Evolutionary conservation across 164 flowering plant genomes (phyloP), one percentile per base, ranked within the genome.

Genomic region (Piper longum): DNA sequence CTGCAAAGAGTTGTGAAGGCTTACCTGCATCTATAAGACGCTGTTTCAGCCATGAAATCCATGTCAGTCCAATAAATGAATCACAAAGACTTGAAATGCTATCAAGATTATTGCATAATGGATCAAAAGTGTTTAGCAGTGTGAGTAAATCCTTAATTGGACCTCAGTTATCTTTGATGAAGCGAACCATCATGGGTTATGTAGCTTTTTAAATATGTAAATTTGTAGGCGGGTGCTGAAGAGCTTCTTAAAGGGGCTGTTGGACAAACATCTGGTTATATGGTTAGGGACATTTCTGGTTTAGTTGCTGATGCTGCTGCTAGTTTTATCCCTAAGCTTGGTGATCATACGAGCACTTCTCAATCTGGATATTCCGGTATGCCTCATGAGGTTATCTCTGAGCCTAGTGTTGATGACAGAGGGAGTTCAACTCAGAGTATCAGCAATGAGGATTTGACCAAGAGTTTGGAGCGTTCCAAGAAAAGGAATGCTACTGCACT

Each of bases 31-130:
- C 81, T 60, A 83, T 92, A 57, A 82, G 97, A 64, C 90, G 96
- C 64, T 89, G 95, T 80, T 92, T 89, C 76, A 92, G 87, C 73
- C 96, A 93, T 76, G 98, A 93, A 77, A 69, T 89, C 66, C 80
- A 76, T 59, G 82, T 93, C 81, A 83, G 83, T 57, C 75, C 87
- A 62, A 70, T 89, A 67, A 82, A 72, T 77, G 97, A 88, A 76
- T 85, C 89, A 67, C 91, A 92, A 67, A 86, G 97, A 71, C 69
- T 67, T 74, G 79, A 81, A 74, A 77, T 92, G 89, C 72, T 89
- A 64, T 72, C 83, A 12, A 86, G 80, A 64, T 79, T 79, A 6
- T 80, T 92, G 65, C 81, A 78, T 63, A 70, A 65, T 65, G 66
- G 80, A 70, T 68, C 84, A 64, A 75, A 82, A 43, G 72, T 74